Evolutionary conservation across 1,284 basidiomycete species (phyloP), one percentile per base, ranked within the genome.

Genomic region (Ceratobasidium sp.): DNA sequence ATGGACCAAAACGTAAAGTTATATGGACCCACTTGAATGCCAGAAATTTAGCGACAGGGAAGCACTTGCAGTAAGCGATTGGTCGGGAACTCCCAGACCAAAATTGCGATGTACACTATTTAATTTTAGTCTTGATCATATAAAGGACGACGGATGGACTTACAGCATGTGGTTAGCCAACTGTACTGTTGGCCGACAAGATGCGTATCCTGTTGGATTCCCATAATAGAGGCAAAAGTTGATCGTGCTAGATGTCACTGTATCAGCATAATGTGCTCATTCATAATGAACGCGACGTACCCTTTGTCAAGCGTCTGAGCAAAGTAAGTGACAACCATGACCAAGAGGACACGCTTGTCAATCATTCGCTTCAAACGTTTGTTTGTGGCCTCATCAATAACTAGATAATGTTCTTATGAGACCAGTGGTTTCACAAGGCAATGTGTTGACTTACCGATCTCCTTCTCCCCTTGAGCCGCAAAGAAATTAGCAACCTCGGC

Each of bases 151-250:
- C 3, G 15, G 8, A 17, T 31, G 5, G n/a, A 45, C 80, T 3
- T 72, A 82, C 82, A 79, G 72, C 82, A 83, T 40, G 83, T 84
- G 6, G 83, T 83, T 25, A 84, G 72, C 84, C 83, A 84, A 1
- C 81, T 78, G 72, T 84, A 85, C 74, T 84, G 78, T 74, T 84
- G 83, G 0, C 84, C 83, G 43, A 77, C 75, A 13, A 85, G 79
- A 68, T 80, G 71, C 0, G 81, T 81, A 72, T 84, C 83, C 68
- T 79, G 74, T 1, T 77, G 76, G 60, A 85, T 84, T 27, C 83
- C 83, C 85, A 85, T 86, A 71, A 86, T 86, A 29, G 83, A 82
- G 7, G 84, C 83, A 73, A 85, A n/a, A 84, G 70, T 82, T 84
- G 57, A 85, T 78, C 13, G 83, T 84, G 54, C 64, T 67, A 54